Percentiles rank a stretch among this genome's conserved stretches.
phyloP scores from a whole-genome alignment of 2,329 filamentous ascomycete species.

The Colletotrichum plurivorum region DNA sequence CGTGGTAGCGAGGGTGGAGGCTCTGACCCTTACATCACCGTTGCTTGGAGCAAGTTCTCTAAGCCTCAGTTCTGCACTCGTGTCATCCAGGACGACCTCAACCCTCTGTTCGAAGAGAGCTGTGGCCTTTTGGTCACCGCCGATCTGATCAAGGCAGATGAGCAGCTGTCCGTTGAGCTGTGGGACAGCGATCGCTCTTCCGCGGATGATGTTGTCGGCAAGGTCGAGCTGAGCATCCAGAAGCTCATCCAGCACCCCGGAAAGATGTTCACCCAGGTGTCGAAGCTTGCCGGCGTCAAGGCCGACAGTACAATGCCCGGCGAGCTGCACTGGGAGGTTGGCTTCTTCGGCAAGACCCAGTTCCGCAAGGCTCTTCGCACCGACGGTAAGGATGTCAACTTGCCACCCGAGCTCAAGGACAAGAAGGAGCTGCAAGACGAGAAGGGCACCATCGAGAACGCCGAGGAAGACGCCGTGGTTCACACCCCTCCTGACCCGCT shows the following conservation, averaged over 20 bases:
- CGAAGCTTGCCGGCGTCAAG: slow-evolving; percentile 85
- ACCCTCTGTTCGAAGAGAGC: slow-evolving; percentile 92
- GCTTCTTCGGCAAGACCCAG: slow-evolving; percentile 92
- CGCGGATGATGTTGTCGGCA: slow-evolving; percentile 94
- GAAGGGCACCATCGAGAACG: slow-evolving; percentile 81
- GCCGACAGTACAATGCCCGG: slow-evolving; percentile 92
- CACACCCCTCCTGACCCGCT: slow-evolving; percentile 96
- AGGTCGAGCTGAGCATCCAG: slow-evolving; percentile 93
- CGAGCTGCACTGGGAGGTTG: slow-evolving; percentile 95
- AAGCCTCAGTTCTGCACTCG: slow-evolving; percentile 99
- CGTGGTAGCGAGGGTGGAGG: slow-evolving; percentile 88
- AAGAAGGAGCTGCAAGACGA: slow-evolving; percentile 87
- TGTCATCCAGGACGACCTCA: slow-evolving; percentile 94
- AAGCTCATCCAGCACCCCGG: slow-evolving; percentile 95
- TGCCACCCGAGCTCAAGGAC: slow-evolving; percentile 81
- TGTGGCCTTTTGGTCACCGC: slow-evolving; percentile 88
- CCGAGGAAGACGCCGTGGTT: slow-evolving; percentile 85
- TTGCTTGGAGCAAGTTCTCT: slow-evolving; percentile 95
- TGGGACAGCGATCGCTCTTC: slow-evolving; percentile 97
- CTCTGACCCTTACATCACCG: slow-evolving; percentile 94
- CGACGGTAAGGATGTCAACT: slow-evolving; percentile 84
- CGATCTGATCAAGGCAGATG: slow-evolving; percentile 92
- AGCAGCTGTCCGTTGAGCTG: slow-evolving; percentile 92
- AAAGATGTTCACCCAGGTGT: slow-evolving; percentile 91
- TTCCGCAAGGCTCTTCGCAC: slow-evolving; percentile 88